A percentile compares a stretch with the other conserved stretches of the same genome.
phyloP scores from a whole-genome alignment of 257 asterid genomes.

The Dorcoceras hygrometricum region DNA sequence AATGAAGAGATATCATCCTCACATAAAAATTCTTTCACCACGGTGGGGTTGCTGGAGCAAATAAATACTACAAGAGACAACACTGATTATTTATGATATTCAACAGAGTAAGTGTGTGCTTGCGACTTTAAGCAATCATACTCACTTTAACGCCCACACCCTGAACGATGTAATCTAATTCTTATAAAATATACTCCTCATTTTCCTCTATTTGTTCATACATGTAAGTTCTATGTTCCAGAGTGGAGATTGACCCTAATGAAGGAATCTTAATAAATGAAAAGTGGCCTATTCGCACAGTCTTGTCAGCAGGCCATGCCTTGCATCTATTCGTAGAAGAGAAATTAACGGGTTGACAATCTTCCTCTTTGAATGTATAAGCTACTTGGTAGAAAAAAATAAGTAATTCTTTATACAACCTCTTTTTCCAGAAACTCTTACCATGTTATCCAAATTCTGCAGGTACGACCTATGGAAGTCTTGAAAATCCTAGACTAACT shows the following conservation, averaged over 20 bases:
- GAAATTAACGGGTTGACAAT: constrained; percentile 42
- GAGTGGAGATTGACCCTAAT: constrained; percentile 49
- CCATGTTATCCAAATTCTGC: background rate
- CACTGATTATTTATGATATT: constrained; percentile 72
- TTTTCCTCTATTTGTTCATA: background rate
- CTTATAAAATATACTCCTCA: background rate
- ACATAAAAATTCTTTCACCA: constrained; percentile 36
- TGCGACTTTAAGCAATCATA: background rate
- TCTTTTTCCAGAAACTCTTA: too few species aligned
- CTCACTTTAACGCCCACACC: background rate
- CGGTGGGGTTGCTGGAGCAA: constrained; percentile 60
- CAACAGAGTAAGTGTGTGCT: constrained; percentile 41
- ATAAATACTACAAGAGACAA: constrained; percentile 58
- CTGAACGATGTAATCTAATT: background rate
- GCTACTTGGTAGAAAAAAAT: background rate
- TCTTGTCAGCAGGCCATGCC: constrained; percentile 59
- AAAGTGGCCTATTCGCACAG: constrained; percentile 39
- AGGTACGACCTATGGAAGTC: constrained; percentile 63
- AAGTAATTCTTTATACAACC: background rate
- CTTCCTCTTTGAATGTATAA: background rate
- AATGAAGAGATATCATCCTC: constrained; percentile 42
- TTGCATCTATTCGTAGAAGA: constrained; percentile 55
- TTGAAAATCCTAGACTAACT: constrained; percentile 34
- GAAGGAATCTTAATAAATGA: constrained; percentile 53
- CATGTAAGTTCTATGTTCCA: constrained; percentile 15